Evolutionary conservation across 805 yeast genomes (phyloP).

Genomic region (Scheffersomyces stipitis): DNA sequence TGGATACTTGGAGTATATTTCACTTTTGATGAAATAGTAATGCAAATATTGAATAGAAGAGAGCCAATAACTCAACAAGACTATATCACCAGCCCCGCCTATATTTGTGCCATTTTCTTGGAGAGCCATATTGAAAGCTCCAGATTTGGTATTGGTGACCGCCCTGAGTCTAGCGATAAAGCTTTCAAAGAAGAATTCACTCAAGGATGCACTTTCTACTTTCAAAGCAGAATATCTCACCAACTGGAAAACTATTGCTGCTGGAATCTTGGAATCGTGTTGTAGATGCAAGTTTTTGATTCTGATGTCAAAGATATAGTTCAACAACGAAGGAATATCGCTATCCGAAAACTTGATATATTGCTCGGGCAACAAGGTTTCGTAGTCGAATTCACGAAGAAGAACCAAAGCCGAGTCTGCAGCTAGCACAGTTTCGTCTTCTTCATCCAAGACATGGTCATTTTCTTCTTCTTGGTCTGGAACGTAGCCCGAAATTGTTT

Average conservation of each 20-base stretch:
- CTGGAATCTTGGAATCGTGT: slow-evolving; percentile 58
- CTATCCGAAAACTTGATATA: slow-evolving; percentile 61
- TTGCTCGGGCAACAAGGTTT: slow-evolving; percentile 54
- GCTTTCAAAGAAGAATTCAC: slow-evolving; percentile 58
- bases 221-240: slow-evolving; percentile 65
- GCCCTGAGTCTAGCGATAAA: slow-evolving; percentile 62
- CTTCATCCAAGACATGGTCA: slow-evolving; percentile 22
- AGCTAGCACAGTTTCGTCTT: slow-evolving; percentile 23
- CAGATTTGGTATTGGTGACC: slow-evolving; percentile 59
- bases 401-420: slow-evolving; percentile 28
- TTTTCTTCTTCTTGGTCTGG: slow-evolving; percentile 13
- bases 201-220: slow-evolving; percentile 53
- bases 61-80: slow-evolving; percentile 82
- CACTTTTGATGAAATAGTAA: slow-evolving; percentile 72
- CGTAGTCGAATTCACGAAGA: slow-evolving; percentile 53
- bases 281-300: slow-evolving; percentile 36
- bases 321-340: slow-evolving; percentile 50
- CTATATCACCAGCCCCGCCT: slow-evolving; percentile 59
- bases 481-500: slow-evolving; percentile 23
- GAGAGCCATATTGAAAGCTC: slow-evolving; percentile 48
- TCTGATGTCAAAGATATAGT: slow-evolving; percentile 47
- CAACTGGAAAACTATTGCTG: slow-evolving; percentile 68
- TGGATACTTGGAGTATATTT: slow-evolving; percentile 56
- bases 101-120: slow-evolving; percentile 15
- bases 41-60: slow-evolving; percentile 74